Conservation (phyloP, 768 basidiomycete species). For the Collybiopsis luxurians region DNA sequence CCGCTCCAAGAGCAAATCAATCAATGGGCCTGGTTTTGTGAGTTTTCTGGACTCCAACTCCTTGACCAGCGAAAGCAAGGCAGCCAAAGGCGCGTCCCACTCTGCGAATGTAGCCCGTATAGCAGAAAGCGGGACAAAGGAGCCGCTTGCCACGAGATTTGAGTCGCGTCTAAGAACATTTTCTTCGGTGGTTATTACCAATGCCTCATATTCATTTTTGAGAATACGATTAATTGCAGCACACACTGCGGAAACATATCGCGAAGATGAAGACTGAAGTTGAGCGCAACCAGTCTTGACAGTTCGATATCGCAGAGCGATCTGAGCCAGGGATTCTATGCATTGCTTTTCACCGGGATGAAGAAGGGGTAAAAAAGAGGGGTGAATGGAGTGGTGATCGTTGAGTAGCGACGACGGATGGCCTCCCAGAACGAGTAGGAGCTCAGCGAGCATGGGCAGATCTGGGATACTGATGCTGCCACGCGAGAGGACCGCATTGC, state of each 20-base stretch:
- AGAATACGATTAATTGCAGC: constrained; percentile 72
- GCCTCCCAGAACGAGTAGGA: constrained; percentile 83
- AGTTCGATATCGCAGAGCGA: constrained; percentile 73
- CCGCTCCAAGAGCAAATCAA: constrained; percentile 72
- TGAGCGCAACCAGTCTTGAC: constrained; percentile 56
- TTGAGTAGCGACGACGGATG: constrained; percentile 86
- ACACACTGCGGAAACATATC: constrained; percentile 78
- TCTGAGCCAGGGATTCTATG: constrained; percentile 72
- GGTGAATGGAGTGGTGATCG: constrained; percentile 52
- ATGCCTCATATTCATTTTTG: constrained; percentile 74
- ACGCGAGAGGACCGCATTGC: too few relatives aligned
- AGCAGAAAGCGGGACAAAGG: constrained; percentile 84
- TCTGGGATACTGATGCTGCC: too few relatives aligned
- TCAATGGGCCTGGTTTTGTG: constrained; percentile 76
- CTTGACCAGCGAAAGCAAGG: constrained; percentile 63
- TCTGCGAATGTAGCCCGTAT: constrained; percentile 71
- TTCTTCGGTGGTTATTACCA: constrained; percentile 79
- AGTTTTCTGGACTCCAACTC: constrained; percentile 52
- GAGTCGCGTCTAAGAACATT: constrained; percentile 75
- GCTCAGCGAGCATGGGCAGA: constrained; percentile 81
- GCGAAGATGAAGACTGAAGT: constrained; percentile 58
- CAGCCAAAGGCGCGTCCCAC: constrained; percentile 86
- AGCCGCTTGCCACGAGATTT: constrained; percentile 71
- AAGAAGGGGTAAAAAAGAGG: constrained; percentile 66
- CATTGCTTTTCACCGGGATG: constrained; percentile 89